Evolutionary conservation across 2,329 filamentous ascomycete genomes (phyloP).

Genomic region (Chrysosporium keratinophilum): DNA sequence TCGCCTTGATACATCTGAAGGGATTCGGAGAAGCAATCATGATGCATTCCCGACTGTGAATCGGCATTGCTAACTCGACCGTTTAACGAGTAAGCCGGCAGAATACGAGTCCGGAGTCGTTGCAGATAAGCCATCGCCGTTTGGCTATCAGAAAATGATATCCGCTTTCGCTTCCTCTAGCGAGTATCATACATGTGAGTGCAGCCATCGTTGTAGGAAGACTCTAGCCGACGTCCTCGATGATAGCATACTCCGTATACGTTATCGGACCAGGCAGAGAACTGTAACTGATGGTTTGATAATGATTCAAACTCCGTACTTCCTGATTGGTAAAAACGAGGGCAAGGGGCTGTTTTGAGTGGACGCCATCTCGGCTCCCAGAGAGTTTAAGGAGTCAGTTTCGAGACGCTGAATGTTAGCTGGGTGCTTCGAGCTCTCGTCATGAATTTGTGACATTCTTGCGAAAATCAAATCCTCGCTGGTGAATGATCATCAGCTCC

Average conservation of each 20-base stretch:
- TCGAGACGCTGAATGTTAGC: conserved; percentile 1
- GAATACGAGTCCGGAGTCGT: conserved; percentile 3
- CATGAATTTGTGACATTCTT: neutral
- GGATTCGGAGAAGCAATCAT: neutral
- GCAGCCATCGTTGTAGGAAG: too few species aligned
- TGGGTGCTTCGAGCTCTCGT: neutral
- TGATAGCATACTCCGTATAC: too few species aligned
- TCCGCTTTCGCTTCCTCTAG: neutral
- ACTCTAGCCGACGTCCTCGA: too few species aligned
- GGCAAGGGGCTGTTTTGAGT: conserved; percentile 6
- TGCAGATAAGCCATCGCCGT: neutral
- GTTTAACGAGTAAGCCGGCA: neutral
- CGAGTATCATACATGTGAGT: neutral
- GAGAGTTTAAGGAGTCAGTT: neutral
- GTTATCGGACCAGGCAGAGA: neutral
- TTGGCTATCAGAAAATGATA: neutral
- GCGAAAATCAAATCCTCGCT: neutral
- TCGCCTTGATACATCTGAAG: neutral
- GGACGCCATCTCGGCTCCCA: neutral
- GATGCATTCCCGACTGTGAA: neutral
- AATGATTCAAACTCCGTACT: neutral
- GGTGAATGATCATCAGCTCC: too few species aligned
- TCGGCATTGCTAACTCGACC: neutral
- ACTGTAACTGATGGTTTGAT: too few species aligned
- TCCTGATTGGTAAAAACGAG: conserved; percentile 3